Evolutionary conservation across 805 yeast species (phyloP), one percentile per base, ranked within the genome.

Genomic region (Sungouiella blattae): DNA sequence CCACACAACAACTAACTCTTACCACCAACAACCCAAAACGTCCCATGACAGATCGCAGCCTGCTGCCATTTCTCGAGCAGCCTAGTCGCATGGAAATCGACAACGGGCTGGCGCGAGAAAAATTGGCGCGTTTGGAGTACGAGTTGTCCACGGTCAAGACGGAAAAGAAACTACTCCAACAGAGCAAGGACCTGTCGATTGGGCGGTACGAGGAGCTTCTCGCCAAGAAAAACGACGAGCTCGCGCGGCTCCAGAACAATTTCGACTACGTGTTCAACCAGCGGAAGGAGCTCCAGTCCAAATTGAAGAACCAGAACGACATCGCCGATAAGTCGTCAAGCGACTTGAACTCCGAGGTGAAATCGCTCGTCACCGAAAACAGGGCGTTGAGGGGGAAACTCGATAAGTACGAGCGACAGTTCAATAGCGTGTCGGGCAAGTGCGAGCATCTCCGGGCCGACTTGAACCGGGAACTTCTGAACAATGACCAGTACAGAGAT

Each of bases 401-500:
- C 18, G 39, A 46, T 15, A 51, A 50, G 16, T 38, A 47, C 22
- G 58, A 55, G 18, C 24, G 44, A 36, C 50, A 43, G 33, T 58
- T 49, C 33, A 57, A 26, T 32, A 46, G 40, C 39, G 37, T 34
- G 55, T 57, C 33, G 18, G 50, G 37, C 40, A 58, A 46, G 33
- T 66, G 50, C 23, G 61, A 66, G 18, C 56, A 62, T 24, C 50
- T 73, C 33, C 51, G 60, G 13, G 49, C 64, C 1, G 64, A 71
- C 28, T 48, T 64, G 31, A 47, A 49, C 27, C 57, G 61, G 28
- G 62, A 62, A 30, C 55, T 57, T 5, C 49, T 62, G 1, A 49
- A 60, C 14, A 63, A 55, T 35, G 59, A 57, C 31, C 71, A 71
- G 18, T 60, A 73, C 14, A 61, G 60, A 18, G 65, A 57, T 36